These are phyloP conservation scores for Backusella luteola DNA, from an alignment of 192 early-diverging fungal genomes.

Conservation along the genomic window DNA sequence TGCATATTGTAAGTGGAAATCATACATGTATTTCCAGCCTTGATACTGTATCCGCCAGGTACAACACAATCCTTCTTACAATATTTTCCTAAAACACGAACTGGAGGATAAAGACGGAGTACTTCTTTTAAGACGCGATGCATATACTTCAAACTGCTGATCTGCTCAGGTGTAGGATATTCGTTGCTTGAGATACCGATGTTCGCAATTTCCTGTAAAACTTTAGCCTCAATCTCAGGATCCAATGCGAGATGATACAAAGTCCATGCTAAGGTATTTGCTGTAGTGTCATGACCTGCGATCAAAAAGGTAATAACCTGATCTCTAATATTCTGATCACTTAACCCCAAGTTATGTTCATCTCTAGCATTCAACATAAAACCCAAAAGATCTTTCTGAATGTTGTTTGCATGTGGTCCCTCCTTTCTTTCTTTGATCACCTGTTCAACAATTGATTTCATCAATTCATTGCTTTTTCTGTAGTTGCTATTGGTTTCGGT, in stretches of 20 bases:
- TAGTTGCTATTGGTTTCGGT: constrained; percentile 38
- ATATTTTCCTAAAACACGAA: constrained; percentile 38
- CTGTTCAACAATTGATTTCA: constrained; percentile 47
- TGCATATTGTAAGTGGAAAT: constrained; percentile 43
- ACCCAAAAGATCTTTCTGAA: constrained; percentile 47
- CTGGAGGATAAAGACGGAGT: constrained; percentile 51
- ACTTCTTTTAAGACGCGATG: constrained; percentile 58
- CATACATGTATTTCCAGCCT: constrained; percentile 17
- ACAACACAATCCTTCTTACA: constrained; percentile 44
- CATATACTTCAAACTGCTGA: constrained; percentile 45
- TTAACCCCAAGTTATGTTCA: constrained; percentile 31
- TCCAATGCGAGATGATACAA: constrained; percentile 45
- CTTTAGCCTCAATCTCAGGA: constrained; percentile 41
- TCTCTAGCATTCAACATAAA: constrained; percentile 57
- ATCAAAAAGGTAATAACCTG: constrained; percentile 64
- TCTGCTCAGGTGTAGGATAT: constrained; percentile 36
- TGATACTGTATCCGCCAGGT: constrained; percentile 42
- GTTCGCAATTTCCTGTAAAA: constrained; percentile 50
- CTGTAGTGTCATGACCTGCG: constrained; percentile 54
- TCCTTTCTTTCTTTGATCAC: constrained; percentile 49
- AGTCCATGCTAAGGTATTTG: constrained; percentile 51
- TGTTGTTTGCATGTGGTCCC: constrained; percentile 28
- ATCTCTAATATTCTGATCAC: constrained; percentile 55
- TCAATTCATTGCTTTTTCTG: constrained; percentile 35
- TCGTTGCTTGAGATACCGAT: constrained; percentile 32